Evolutionary conservation across 139 green algal species (phyloP).

Genomic region (Micractinium sp.): DNA sequence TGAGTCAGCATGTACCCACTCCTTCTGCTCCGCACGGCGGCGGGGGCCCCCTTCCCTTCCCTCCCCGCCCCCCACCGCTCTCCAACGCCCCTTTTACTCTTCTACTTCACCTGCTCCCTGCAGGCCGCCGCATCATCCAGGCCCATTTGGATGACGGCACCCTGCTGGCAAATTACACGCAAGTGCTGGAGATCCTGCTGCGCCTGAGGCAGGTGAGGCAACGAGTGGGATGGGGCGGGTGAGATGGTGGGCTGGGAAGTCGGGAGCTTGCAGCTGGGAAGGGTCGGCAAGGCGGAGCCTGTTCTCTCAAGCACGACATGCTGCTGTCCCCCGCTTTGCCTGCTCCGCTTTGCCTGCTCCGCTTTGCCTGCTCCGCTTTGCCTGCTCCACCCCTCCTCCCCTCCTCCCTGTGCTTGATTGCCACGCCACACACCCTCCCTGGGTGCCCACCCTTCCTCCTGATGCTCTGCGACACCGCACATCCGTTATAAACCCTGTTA

Average conservation of each 20-base stretch:
- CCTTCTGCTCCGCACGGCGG: too few relatives aligned
- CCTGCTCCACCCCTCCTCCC: neutral
- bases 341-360: neutral
- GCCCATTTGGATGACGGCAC: slow-evolving; percentile 39
- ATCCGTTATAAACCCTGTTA: too few relatives aligned
- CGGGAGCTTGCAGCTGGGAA: too few relatives aligned
- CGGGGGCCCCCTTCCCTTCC: neutral
- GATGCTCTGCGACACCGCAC: neutral
- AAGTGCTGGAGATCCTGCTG: slow-evolving; percentile 71
- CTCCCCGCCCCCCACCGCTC: neutral
- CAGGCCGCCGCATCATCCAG: slow-evolving; percentile 48
- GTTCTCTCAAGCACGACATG: too few relatives aligned
- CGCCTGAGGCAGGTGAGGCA: slow-evolving; percentile 48
- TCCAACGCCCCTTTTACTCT: neutral
- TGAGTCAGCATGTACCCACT: too few relatives aligned
- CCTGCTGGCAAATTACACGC: slow-evolving; percentile 66
- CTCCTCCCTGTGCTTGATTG: too few relatives aligned
- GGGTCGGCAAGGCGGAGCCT: too few relatives aligned
- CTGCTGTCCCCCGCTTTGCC: too few relatives aligned
- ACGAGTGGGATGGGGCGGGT: neutral
- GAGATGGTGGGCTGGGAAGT: neutral
- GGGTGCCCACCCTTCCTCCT: neutral
- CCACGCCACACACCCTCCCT: too few relatives aligned
- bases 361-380: neutral
- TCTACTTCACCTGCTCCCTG: neutral